Evolutionary conservation across 208 protist species (phyloP).

Genomic region (Acanthamoeba castellanii): DNA sequence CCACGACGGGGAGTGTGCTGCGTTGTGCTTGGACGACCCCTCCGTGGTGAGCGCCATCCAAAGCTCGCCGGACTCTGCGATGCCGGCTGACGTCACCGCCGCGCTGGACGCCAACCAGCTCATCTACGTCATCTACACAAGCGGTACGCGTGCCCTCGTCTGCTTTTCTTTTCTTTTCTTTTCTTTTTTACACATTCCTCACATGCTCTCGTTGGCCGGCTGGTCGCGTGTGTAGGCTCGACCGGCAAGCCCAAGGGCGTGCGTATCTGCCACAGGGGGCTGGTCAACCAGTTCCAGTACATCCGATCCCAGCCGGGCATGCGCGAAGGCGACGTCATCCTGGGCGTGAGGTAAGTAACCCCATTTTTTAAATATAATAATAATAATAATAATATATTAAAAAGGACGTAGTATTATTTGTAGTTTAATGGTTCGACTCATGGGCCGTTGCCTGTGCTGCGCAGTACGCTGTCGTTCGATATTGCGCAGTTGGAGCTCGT

Average conservation of each 20-base stretch:
- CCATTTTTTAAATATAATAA: no score
- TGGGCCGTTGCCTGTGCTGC: no score
- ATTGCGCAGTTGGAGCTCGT: slow-evolving; percentile 70
- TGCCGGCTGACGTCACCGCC: background rate
- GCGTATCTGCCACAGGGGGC: slow-evolving; percentile 37
- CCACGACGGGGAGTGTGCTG: background rate
- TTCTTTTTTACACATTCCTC: no score
- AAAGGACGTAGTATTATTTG: no score
- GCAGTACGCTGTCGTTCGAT: slow-evolving; percentile 60
- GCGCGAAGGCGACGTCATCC: slow-evolving; percentile 52
- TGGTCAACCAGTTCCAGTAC: slow-evolving; percentile 73
- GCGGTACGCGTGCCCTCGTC: background rate
- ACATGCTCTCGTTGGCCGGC: no score
- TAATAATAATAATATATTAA: no score
- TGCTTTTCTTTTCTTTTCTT: background rate
- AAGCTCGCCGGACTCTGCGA: background rate
- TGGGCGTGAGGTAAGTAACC: slow-evolving; percentile 10
- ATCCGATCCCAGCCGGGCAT: slow-evolving; percentile 22
- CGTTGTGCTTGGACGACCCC: slow-evolving; percentile 19
- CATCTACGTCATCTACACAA: slow-evolving; percentile 77
- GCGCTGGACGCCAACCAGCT: slow-evolving; percentile 5
- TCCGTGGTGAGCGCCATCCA: background rate
- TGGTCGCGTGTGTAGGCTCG: background rate
- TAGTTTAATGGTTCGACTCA: no score
- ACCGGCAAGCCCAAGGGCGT: slow-evolving; percentile 75